Evolutionary conservation across 73 alveolate genomes (phyloP), one percentile per base, ranked within the genome.

Genomic region (Symbiodinium pilosum): DNA sequence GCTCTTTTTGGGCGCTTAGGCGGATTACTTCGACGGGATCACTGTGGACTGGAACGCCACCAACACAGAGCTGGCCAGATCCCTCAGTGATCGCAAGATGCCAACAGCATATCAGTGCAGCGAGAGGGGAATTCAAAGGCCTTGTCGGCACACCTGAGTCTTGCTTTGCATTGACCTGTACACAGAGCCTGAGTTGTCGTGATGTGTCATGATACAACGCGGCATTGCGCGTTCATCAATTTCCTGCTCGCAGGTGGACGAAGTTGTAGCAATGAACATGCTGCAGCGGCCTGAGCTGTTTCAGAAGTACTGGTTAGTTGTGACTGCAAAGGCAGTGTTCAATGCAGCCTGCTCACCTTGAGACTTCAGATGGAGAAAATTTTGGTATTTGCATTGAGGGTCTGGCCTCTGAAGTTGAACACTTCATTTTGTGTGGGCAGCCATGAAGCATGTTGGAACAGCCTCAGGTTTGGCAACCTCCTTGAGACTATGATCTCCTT

Each of bases 401-500:
- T 54, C n/a, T 54, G 18, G 71, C 71, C 26, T 24, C 26, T 54
- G 71, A 54, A 54, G n/a, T 54, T 30, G 26, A 54, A 12, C 18
- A 24, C 2, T 54, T 24, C 71, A 54, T 54, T 54, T 54, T n/a
- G n/a, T n/a, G n/a, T n/a, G n/a, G n/a, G n/a, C n/a, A n/a, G n/a
- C 59, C 21, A 47, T 47, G 14, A 47, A 14, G 59, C 59, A 9
- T 47, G 21, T 14, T 47, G 14, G 21, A 34, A 20, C 30, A 59
- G 64, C n/a, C 42, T 51, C 41, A 88, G 95, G 86, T 88, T 88
- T 44, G 95, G 95, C 11, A 64, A 88, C 47, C 69, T 88, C 36
- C 41, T 43, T 21, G 95, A 88, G 86, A 88, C 95, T 86, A 88
- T 88, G 95, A 88, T 88, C 39, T 88, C 95, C 3, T 86, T 88